These are phyloP conservation scores for Marasmius oreades DNA, from an alignment of 1,284 basidiomycete species.

Conservation along the genomic window DNA sequence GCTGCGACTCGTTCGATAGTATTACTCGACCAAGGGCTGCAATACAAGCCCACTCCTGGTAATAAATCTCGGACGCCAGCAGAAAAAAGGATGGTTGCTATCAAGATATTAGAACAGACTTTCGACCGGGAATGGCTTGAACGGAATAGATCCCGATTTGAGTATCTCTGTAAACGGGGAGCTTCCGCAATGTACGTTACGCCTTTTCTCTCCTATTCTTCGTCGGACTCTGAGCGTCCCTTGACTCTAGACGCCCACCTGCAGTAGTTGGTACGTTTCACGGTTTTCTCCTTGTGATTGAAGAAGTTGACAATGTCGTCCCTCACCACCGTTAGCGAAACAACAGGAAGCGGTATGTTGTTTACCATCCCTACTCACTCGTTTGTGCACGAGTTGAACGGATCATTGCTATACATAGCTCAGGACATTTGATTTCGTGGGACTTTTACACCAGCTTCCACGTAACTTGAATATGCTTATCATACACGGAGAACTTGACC, in stretches of 20 bases:
- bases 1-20: conserved; percentile 28
- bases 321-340: conserved; percentile 21
- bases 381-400: too few species aligned
- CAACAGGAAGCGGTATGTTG: conserved; percentile 30
- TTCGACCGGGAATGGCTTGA: conserved; percentile 15
- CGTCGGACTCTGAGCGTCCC: neutral
- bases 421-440: conserved; percentile 31
- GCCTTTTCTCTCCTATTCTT: neutral
- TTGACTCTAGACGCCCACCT: neutral
- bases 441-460: conserved; percentile 28
- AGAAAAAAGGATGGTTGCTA: conserved; percentile 6
- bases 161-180: conserved; percentile 1
- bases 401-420: conserved; percentile 20
- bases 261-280: conserved; percentile 20
- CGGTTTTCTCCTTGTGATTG: neutral
- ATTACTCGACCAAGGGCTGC: conserved; percentile 24
- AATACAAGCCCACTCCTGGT: conserved; percentile 12
- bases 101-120: conserved; percentile 4
- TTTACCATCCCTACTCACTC: neutral
- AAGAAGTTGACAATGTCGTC: neutral
- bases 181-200: neutral
- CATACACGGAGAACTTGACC: conserved; percentile 40
- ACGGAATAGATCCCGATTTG: conserved; percentile 8
- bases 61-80: conserved; percentile 1
- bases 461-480: conserved; percentile 31